Conservation (phyloP, 1,284 basidiomycete species). For the Heimioporus retisporus region DNA sequence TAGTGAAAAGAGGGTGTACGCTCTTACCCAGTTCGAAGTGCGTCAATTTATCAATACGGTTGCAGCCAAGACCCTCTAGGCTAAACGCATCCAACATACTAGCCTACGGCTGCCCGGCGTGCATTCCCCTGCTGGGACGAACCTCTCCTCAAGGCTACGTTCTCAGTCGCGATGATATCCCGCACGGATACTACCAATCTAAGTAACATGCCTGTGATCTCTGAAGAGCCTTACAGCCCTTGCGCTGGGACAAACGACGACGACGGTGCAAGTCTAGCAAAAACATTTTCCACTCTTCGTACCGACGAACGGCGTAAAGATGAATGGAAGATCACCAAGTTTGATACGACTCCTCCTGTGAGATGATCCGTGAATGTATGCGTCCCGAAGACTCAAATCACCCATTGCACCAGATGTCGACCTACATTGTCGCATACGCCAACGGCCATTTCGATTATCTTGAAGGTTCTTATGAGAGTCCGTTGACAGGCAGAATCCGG, state of each 20-base stretch:
- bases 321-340: constrained; percentile 86
- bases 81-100: constrained; percentile 33
- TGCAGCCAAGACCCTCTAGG: constrained; percentile 12
- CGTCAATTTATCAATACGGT: constrained; percentile 14
- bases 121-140: constrained; percentile 96
- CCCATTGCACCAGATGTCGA: constrained; percentile 69
- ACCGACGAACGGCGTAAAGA: constrained; percentile 25
- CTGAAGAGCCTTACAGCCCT: constrained; percentile 59
- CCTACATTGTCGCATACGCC: constrained; percentile 93
- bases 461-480: constrained; percentile 84
- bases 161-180: constrained; percentile 87
- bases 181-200: constrained; percentile 81
- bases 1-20: constrained; percentile 68
- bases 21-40: constrained; percentile 87
- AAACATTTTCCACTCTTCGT: constrained; percentile 49
- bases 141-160: constrained; percentile 93
- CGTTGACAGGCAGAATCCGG: constrained; percentile 84
- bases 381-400: not conserved
- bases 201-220: constrained; percentile 88
- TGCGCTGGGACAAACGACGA: constrained; percentile 39
- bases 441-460: constrained; percentile 87
- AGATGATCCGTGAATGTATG: constrained; percentile 12
- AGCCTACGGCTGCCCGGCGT: constrained; percentile 90
- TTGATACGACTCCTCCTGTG: constrained; percentile 75
- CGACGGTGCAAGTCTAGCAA: constrained; percentile 43